Evolutionary conservation across 2,329 filamentous ascomycete species (phyloP).

Genomic region (Apiospora hydei): DNA sequence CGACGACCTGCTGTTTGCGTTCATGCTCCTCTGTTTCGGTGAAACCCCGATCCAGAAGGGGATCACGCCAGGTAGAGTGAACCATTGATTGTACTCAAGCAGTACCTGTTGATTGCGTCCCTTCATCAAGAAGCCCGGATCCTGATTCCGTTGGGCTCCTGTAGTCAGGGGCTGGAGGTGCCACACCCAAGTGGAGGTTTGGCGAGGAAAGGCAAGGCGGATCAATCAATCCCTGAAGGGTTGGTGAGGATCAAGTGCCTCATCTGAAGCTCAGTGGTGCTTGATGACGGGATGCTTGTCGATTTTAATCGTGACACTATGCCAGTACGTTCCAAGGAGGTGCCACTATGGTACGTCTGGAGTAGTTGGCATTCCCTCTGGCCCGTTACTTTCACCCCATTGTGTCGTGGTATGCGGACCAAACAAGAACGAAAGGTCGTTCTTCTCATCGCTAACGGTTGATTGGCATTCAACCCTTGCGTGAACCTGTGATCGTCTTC

Average conservation of each 20-base stretch:
- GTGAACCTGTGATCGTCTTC: background rate
- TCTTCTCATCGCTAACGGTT: background rate
- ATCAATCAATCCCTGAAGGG: too few species aligned
- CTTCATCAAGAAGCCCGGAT: background rate
- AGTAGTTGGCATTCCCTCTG: background rate
- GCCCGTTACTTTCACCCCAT: background rate
- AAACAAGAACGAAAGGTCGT: background rate
- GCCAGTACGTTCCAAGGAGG: background rate
- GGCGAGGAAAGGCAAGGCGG: background rate
- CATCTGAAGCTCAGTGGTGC: background rate
- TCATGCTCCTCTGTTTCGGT: background rate
- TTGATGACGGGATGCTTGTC: background rate
- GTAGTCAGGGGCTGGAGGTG: background rate
- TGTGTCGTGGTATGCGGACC: background rate
- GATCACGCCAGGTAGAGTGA: background rate
- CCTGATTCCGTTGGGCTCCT: background rate
- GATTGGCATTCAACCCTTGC: background rate
- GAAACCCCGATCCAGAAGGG: background rate
- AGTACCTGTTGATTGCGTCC: background rate
- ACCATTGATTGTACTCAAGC: background rate
- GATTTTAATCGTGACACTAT: background rate
- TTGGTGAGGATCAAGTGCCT: background rate
- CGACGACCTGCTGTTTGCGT: background rate
- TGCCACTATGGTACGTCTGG: background rate
- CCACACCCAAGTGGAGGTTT: background rate